phyloP scores from a whole-genome alignment of 768 basidiomycete species.

The Lactifluus volemus region DNA sequence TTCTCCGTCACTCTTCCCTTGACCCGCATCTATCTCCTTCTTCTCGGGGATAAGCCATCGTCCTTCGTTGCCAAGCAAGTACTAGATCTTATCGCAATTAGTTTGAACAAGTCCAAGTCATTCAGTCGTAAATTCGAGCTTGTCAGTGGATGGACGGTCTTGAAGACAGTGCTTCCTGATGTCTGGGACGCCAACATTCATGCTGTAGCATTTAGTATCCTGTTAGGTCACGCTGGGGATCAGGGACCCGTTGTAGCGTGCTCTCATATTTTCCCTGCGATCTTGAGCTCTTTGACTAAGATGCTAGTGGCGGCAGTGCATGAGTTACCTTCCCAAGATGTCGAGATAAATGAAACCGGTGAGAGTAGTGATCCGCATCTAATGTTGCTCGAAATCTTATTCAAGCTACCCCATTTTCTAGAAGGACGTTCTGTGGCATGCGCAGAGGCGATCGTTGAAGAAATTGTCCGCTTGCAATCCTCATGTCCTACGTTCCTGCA shows the following conservation, averaged over 20 bases:
- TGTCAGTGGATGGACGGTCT: slow-evolving; percentile 72
- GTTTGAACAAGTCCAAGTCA: slow-evolving; percentile 44
- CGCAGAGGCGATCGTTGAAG: slow-evolving; percentile 54
- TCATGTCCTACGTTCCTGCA: slow-evolving; percentile 59
- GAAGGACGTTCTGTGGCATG: slow-evolving; percentile 20
- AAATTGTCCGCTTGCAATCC: slow-evolving; percentile 60
- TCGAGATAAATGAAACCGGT: slow-evolving; percentile 17
- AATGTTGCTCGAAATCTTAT: not conserved
- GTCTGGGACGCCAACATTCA: slow-evolving; percentile 65
- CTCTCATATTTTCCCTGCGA: slow-evolving; percentile 61
- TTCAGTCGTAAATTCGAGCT: slow-evolving; percentile 81
- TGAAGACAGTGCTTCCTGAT: slow-evolving; percentile 57
- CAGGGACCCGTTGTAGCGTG: slow-evolving; percentile 37
- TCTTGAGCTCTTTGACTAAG: slow-evolving; percentile 58
- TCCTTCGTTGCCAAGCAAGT: slow-evolving; percentile 48
- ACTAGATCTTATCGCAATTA: slow-evolving; percentile 48
- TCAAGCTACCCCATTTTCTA: not conserved
- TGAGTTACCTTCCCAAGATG: slow-evolving; percentile 17
- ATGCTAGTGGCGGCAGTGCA: slow-evolving; percentile 32
- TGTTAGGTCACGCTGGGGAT: slow-evolving; percentile 40
- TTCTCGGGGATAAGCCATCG: slow-evolving; percentile 71
- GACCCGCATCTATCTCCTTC: slow-evolving; percentile 67
- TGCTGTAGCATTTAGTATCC: slow-evolving; percentile 55
- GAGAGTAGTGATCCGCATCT: not conserved
- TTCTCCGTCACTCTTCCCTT: slow-evolving; percentile 70